Evolutionary conservation across 306 rosid species (phyloP).

Genomic region (Begonia fuchsioides): DNA sequence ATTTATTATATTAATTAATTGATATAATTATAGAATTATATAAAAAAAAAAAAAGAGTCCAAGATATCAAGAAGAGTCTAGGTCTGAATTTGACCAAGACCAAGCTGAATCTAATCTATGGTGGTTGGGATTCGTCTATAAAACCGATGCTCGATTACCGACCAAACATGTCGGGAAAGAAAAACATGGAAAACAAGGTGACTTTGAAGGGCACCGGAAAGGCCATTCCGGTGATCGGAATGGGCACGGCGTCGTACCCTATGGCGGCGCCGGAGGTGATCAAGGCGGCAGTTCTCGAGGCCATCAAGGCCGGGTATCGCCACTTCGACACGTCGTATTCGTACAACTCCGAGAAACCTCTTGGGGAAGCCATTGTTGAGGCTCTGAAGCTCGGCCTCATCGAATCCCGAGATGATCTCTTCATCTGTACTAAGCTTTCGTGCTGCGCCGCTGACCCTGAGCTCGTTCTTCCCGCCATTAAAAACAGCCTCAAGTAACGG

Average conservation of each 20-base stretch:
- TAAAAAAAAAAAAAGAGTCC: too few species aligned
- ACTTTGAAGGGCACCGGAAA: not conserved
- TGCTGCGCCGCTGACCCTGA: constrained; percentile 26
- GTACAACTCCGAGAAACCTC: constrained; percentile 12
- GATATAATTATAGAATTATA: too few species aligned
- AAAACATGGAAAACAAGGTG: too few species aligned
- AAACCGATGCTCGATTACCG: too few species aligned
- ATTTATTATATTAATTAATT: too few species aligned
- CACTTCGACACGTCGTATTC: constrained; percentile 19
- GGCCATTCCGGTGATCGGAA: constrained; percentile 12
- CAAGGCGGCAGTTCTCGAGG: constrained; percentile 16
- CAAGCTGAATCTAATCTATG: too few species aligned
- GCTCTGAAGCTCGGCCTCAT: constrained; percentile 26
- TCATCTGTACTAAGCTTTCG: constrained; percentile 53
- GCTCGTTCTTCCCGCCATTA: constrained; percentile 23
- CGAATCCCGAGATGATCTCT: constrained; percentile 31
- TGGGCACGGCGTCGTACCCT: constrained; percentile 17
- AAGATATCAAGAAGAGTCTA: too few species aligned
- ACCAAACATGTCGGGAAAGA: too few species aligned
- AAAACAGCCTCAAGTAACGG: constrained; percentile 7
- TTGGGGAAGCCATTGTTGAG: constrained; percentile 20
- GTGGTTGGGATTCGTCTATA: too few species aligned
- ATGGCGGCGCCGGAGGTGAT: not conserved
- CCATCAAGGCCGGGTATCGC: constrained; percentile 19
- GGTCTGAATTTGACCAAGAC: too few species aligned